Percentiles rank a stretch among this genome's conserved stretches.
Evolutionary conservation across 768 basidiomycete species (phyloP).

Genomic region (Termitomyces sp.): DNA sequence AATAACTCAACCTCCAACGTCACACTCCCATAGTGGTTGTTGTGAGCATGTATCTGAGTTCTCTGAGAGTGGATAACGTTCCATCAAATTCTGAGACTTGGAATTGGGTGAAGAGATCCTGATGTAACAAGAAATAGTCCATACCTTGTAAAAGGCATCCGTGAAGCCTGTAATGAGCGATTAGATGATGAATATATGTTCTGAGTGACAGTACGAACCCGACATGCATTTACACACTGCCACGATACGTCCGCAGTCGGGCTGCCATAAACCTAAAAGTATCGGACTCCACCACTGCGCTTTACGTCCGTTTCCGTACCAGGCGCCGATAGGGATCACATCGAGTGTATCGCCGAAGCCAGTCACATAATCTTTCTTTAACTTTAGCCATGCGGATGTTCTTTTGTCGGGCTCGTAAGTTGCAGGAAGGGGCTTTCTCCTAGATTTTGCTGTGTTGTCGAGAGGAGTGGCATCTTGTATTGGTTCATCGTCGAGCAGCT

Average conservation of each 20-base stretch:
- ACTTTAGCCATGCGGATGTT: conserved; percentile 82
- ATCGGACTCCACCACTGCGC: conserved; percentile 91
- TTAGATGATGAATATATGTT: neutral
- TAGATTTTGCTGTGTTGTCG: conserved; percentile 25
- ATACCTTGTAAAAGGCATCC: conserved; percentile 73
- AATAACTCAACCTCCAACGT: conserved; percentile 50
- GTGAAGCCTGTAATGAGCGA: conserved; percentile 57
- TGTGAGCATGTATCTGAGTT: conserved; percentile 48
- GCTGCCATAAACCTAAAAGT: conserved; percentile 71
- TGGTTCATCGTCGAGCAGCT: conserved; percentile 63
- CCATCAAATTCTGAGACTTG: conserved; percentile 36
- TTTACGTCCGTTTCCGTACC: conserved; percentile 89
- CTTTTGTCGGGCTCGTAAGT: conserved; percentile 91
- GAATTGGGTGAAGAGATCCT: conserved; percentile 26
- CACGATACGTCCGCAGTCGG: conserved; percentile 51
- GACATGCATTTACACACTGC: conserved; percentile 92
- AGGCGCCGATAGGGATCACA: conserved; percentile 71
- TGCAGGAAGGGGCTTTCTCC: conserved; percentile 68
- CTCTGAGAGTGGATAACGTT: conserved; percentile 51
- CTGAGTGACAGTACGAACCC: conserved; percentile 33
- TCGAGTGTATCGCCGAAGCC: conserved; percentile 75
- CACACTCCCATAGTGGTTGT: conserved; percentile 52
- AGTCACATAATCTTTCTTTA: conserved; percentile 89
- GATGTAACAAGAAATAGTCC: neutral
- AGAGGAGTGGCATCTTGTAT: conserved; percentile 21